Evolutionary conservation across 768 basidiomycete species (phyloP).

Genomic region (Boletus tylopilopsis): DNA sequence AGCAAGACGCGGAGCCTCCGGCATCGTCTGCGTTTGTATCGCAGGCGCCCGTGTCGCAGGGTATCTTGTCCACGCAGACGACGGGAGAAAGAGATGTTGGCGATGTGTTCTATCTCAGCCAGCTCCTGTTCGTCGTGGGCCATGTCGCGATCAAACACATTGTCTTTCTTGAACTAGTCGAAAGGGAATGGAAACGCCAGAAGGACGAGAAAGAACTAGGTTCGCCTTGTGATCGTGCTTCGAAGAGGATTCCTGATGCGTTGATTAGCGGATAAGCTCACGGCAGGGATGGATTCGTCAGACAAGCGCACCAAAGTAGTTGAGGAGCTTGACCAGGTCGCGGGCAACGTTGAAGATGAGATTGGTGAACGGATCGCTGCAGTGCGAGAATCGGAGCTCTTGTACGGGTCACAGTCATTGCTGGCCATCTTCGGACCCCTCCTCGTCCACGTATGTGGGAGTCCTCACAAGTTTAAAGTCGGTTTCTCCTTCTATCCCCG

Average conservation of each 20-base stretch:
- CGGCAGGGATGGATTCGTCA: constrained; percentile 34
- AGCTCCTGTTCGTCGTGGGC: constrained; percentile 93
- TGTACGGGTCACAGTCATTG: constrained; percentile 80
- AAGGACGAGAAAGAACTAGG: constrained; percentile 86
- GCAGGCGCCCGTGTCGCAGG: constrained; percentile 19
- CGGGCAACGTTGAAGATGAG: constrained; percentile 97
- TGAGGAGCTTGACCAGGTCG: constrained; percentile 96
- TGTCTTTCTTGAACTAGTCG: constrained; percentile 91
- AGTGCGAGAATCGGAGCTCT: constrained; percentile 81
- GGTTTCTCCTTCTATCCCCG: too few species aligned
- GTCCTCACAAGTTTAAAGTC: constrained; percentile 89
- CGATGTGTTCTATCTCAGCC: constrained; percentile 85
- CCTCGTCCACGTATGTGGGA: constrained; percentile 86
- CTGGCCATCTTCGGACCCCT: constrained; percentile 86
- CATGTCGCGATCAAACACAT: constrained; percentile 98
- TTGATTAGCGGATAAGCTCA: constrained; percentile 56
- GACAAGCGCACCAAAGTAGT: constrained; percentile 49
- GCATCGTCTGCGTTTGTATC: constrained; percentile 20
- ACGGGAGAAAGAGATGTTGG: constrained; percentile 52
- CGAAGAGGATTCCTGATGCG: not conserved
- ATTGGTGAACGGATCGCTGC: constrained; percentile 88
- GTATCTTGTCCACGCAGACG: constrained; percentile 6
- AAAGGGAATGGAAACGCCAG: constrained; percentile 93
- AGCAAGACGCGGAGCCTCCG: constrained; percentile 37
- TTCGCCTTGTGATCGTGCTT: constrained; percentile 31